These are phyloP conservation scores for Vitis amurensis DNA, from an alignment of 164 flowering plant species.

Conservation along the genomic window DNA sequence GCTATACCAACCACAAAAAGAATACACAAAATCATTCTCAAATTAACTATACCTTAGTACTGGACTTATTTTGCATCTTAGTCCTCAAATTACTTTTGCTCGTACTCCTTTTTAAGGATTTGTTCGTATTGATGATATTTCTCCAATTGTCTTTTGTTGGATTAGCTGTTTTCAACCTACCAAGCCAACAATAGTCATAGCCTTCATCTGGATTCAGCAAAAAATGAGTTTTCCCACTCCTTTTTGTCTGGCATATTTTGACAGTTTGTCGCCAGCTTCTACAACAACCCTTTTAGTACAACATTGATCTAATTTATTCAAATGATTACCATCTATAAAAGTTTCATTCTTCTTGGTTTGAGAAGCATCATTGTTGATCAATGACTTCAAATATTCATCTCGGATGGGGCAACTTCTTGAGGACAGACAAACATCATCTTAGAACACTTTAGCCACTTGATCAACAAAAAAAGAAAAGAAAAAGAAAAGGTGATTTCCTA, in stretches of 20 bases:
- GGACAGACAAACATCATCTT: conserved; percentile 20
- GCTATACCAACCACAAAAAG: no score
- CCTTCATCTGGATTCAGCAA: conserved; percentile 40
- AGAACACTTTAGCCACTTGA: conserved; percentile 37
- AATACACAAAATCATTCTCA: conserved; percentile 5
- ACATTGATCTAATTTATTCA: conserved; percentile 14
- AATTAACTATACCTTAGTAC: no score
- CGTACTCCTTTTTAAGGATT: no score
- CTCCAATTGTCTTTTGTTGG: no score
- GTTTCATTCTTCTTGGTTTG: conserved; percentile 12
- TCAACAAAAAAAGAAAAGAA: neutral
- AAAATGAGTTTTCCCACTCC: conserved; percentile 33
- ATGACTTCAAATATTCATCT: conserved; percentile 18
- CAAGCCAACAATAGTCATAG: conserved; percentile 28
- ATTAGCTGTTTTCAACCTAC: neutral
- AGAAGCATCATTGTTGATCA: conserved; percentile 27
- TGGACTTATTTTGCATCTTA: no score
- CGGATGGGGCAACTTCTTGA: conserved; percentile 23
- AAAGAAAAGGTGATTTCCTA: neutral
- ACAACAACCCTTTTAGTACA: conserved; percentile 3
- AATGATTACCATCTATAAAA: conserved; percentile 6
- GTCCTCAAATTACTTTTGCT: no score
- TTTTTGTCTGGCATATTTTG: conserved; percentile 15
- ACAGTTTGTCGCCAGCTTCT: conserved; percentile 6
- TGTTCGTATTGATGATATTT: no score